Percentiles rank a stretch among this genome's conserved stretches.
phyloP scores from a whole-genome alignment of 345 rosid genomes.

The Dipteronia sinensis region DNA sequence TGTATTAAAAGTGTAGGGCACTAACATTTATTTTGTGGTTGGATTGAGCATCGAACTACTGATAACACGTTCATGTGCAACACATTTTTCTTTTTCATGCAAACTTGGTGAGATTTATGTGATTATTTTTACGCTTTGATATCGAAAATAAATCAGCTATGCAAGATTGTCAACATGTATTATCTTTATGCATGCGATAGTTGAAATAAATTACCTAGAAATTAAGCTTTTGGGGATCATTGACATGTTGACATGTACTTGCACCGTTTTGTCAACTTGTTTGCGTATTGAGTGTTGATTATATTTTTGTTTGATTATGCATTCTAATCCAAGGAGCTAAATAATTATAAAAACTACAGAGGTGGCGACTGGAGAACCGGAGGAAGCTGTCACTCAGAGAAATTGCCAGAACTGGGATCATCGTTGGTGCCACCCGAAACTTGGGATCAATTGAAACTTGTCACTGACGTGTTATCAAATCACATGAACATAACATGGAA shows the following conservation, averaged over 20 bases:
- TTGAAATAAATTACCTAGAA: not conserved
- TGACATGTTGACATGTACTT: too few species aligned
- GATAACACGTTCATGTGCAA: not conserved
- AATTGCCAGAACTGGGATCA: slow-evolving; percentile 67
- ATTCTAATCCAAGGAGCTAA: slow-evolving; percentile 7
- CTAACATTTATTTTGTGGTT: not conserved
- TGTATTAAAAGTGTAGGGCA: not conserved
- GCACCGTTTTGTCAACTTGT: too few species aligned
- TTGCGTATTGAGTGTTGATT: too few species aligned
- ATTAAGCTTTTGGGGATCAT: not conserved
- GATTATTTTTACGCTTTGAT: not conserved
- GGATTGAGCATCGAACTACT: not conserved
- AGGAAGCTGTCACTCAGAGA: slow-evolving; percentile 86
- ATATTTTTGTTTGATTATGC: too few species aligned
- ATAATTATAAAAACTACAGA: slow-evolving; percentile 34
- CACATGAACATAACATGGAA: slow-evolving; percentile 36
- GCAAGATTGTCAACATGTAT: not conserved
- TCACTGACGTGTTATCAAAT: slow-evolving; percentile 44
- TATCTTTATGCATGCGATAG: not conserved
- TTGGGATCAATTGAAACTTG: slow-evolving; percentile 47
- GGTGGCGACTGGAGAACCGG: slow-evolving; percentile 94
- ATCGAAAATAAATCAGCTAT: not conserved
- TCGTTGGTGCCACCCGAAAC: slow-evolving; percentile 49
- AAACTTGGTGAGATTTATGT: not conserved
- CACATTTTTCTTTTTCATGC: not conserved